phyloP scores from a whole-genome alignment of 257 asterid genomes.

The Gentiana macrophylla region DNA sequence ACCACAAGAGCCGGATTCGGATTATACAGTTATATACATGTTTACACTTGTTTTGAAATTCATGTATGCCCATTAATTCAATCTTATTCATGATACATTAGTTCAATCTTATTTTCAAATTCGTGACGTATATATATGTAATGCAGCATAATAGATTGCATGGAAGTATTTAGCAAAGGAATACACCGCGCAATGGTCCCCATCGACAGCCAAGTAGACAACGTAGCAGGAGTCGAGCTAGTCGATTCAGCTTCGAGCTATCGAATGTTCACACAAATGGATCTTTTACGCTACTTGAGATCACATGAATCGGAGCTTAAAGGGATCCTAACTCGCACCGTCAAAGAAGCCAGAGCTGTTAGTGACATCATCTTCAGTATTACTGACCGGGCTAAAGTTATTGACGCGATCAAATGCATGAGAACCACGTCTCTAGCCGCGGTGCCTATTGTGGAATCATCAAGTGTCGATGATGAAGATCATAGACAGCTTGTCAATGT shows the following conservation, averaged over 20 bases:
- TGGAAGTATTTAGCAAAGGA: conserved; percentile 93
- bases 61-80: neutral
- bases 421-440: conserved; percentile 56
- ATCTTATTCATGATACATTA: too few relatives aligned
- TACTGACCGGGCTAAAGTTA: conserved; percentile 36
- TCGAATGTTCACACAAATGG: conserved; percentile 84
- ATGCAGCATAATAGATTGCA: conserved; percentile 58
- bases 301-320: conserved; percentile 36
- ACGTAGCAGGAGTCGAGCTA: conserved; percentile 57
- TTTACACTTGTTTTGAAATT: neutral
- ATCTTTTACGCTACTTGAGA: conserved; percentile 50
- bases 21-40: too few relatives aligned
- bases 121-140: neutral
- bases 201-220: conserved; percentile 51
- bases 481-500: conserved; percentile 53
- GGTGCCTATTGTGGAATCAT: conserved; percentile 50
- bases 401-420: conserved; percentile 68
- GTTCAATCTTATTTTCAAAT: neutral
- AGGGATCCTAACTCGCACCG: conserved; percentile 23
- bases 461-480: conserved; percentile 22
- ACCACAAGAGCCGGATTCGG: too few relatives aligned
- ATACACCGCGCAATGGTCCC: conserved; percentile 90
- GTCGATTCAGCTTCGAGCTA: conserved; percentile 74
- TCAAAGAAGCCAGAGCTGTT: conserved; percentile 37
- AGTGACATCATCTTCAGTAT: conserved; percentile 47